Evolutionary conservation across 75 land plant genomes (phyloP), one percentile per base, ranked within the genome.

Genomic region (Cupressus sempervirens): DNA sequence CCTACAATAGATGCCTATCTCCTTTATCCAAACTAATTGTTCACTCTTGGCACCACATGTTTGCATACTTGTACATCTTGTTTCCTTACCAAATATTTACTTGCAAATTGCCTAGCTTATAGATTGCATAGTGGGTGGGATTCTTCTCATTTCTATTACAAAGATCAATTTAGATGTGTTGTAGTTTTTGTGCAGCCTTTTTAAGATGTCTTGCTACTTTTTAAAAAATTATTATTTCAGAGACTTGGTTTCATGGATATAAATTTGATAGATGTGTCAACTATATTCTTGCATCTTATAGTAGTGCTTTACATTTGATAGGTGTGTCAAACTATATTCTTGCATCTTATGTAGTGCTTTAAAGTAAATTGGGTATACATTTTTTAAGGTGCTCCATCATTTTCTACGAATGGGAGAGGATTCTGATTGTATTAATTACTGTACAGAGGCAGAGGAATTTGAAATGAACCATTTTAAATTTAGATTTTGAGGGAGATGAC

Each of bases 1-100:
- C 93, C 86, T 97, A 82, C 88, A 96, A 2, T 97, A 94, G 83
- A 97, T 97, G 68, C 99, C 99, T 34, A 98, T 97, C 70, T 97
- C 99, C 65, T 97, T 97, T 84, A 97, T 97, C 98, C 99, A 97
- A 82, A 97, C 99, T 7, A 97, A 89, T 97, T 98, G 30, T 92
- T 97, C 67, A 97, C 99, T 77, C 99, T 98, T 68, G 99, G 98
- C 20, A 97, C 99, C 10, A 97, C 99, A 89, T 94, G 99, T 97
- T 75, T 70, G 83, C 62, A 30, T 73, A 34, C 36, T 34, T 73
- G 9, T 15, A 73, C 36, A 73, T 73, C 36, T 73, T 73, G 15
- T 35, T 73, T 35, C 35, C 36, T 12, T 34, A 34, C 13, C 35
- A 68, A 68, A 23, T 6, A 11, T 72, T 35, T 77, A 20, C 43